Evolutionary conservation across 257 asterid genomes (phyloP).

Genomic region (Solanum piurae): DNA sequence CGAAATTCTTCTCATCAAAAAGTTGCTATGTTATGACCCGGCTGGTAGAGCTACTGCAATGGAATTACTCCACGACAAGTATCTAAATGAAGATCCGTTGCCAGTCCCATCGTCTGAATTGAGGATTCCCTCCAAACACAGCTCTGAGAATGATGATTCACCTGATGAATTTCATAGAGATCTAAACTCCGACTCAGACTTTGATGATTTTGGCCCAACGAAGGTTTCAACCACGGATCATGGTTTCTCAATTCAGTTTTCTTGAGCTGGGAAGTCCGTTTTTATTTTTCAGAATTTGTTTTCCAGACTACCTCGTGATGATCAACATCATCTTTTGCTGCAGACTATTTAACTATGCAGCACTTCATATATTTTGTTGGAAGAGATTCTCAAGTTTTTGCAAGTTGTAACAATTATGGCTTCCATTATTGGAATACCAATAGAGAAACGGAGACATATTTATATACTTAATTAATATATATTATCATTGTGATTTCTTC

Average conservation of each 20-base stretch:
- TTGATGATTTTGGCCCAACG: conserved; percentile 56
- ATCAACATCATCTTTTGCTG: background rate
- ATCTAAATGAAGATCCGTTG: conserved; percentile 73
- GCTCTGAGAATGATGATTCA: conserved; percentile 42
- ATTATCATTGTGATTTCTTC: background rate
- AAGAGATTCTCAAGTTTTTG: background rate
- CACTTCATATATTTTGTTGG: background rate
- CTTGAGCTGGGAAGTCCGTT: conserved; percentile 14
- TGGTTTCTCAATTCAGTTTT: conserved; percentile 59
- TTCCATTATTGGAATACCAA: background rate
- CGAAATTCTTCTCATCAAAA: conserved; percentile 51
- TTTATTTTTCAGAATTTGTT: background rate
- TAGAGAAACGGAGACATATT: background rate
- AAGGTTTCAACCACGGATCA: conserved; percentile 31
- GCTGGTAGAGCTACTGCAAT: conserved; percentile 59
- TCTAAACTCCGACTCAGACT: conserved; percentile 59
- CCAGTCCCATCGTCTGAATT: conserved; percentile 54
- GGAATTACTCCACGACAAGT: conserved; percentile 76
- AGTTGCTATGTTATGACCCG: conserved; percentile 62
- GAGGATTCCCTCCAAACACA: conserved; percentile 57
- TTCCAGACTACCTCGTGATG: background rate
- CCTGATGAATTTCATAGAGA: conserved; percentile 34
- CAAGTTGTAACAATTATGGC: background rate
- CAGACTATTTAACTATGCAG: background rate
- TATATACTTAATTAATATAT: background rate